Conservation (phyloP, 1,284 basidiomycete genomes). For the Trametes polyzona region DNA sequence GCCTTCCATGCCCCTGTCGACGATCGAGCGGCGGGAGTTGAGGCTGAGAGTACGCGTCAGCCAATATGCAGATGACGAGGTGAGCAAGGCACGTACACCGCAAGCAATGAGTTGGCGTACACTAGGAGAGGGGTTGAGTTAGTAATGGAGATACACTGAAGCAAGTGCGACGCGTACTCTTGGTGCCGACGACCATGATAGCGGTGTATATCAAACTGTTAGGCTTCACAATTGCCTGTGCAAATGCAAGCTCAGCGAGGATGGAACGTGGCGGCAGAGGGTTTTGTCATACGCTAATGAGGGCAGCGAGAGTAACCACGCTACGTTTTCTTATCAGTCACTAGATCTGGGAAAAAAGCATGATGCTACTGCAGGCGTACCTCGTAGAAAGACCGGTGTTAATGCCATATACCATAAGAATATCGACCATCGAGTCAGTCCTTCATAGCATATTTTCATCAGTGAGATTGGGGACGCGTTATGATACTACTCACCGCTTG, state of each 20-base stretch:
- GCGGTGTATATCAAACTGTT: conserved; percentile 5
- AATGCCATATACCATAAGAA: conserved; percentile 17
- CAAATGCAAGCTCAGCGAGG: not conserved
- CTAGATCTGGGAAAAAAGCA: not conserved
- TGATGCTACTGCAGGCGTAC: not conserved
- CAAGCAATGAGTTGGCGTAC: conserved; percentile 20
- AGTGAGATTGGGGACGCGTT: not conserved
- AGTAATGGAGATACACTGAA: not conserved
- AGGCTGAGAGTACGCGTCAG: not conserved
- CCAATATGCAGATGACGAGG: not conserved
- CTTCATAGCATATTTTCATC: not conserved
- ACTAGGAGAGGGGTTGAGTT: not conserved
- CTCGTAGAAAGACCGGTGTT: conserved; percentile 9
- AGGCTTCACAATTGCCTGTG: conserved; percentile 2
- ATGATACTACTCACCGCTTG: conserved; percentile 12
- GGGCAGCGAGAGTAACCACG: not conserved
- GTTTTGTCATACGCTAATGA: not conserved
- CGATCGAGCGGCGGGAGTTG: conserved; percentile 9
- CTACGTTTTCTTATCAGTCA: not conserved
- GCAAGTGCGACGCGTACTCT: not conserved
- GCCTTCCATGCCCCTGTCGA: conserved; percentile 14
- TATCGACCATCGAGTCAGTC: conserved; percentile 18
- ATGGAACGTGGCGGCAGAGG: not conserved
- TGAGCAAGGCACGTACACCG: conserved; percentile 8
- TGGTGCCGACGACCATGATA: not conserved